These are phyloP conservation scores for Mycena alexandri DNA, from an alignment of 768 basidiomycete species.

Conservation along the genomic window DNA sequence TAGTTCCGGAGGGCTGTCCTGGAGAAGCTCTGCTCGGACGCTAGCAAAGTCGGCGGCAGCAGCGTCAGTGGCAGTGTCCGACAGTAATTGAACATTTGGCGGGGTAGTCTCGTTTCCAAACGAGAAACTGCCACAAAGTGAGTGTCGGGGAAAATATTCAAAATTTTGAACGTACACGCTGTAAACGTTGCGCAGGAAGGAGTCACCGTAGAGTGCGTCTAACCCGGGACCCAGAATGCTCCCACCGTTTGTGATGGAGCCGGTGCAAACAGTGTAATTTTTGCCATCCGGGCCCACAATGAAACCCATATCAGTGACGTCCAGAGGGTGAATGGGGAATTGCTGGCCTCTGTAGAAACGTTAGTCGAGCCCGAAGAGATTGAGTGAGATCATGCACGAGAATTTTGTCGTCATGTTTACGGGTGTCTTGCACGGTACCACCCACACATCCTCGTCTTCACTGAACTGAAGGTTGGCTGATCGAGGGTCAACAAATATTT, in stretches of 20 bases:
- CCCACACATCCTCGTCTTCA: slow-evolving; percentile 48
- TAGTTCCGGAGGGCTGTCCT: slow-evolving; percentile 43
- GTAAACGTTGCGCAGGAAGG: slow-evolving; percentile 62
- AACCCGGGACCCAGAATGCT: slow-evolving; percentile 42
- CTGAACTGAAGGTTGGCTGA: slow-evolving; percentile 36
- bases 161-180: slow-evolving; percentile 49
- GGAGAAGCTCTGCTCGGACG: slow-evolving; percentile 45
- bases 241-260: slow-evolving; percentile 49
- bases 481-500: not conserved
- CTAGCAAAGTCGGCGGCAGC: slow-evolving; percentile 48
- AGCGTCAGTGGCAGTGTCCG: slow-evolving; percentile 50
- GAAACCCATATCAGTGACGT: slow-evolving; percentile 49
- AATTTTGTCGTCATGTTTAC: slow-evolving; percentile 53
- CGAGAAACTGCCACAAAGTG: slow-evolving; percentile 49
- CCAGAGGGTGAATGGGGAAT: slow-evolving; percentile 60
- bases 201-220: slow-evolving; percentile 58
- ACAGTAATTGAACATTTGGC: slow-evolving; percentile 57
- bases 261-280: slow-evolving; percentile 54
- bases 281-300: slow-evolving; percentile 44
- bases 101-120: slow-evolving; percentile 53
- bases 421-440: slow-evolving; percentile 53
- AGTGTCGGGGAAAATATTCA: not conserved
- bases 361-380: slow-evolving; percentile 11
- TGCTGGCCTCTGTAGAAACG: slow-evolving; percentile 42
- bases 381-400: slow-evolving; percentile 47